Evolutionary conservation across 495 filamentous ascomycete genomes (phyloP), one percentile per base, ranked within the genome.

Genomic region (Lasiosphaeria ovina): DNA sequence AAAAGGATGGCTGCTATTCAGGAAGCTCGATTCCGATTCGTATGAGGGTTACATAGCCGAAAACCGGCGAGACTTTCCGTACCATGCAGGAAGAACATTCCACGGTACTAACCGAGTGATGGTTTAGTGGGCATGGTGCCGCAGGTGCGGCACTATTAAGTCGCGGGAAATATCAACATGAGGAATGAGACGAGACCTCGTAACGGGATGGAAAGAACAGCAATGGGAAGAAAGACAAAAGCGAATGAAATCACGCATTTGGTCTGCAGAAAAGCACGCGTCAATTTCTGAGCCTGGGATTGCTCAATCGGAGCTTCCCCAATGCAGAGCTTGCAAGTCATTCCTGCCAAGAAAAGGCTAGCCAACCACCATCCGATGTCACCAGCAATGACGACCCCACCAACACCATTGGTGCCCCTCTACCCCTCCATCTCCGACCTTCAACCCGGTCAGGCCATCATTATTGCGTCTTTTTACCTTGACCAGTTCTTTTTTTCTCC

Each of bases 341-440:
- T 60, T 62, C 34, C 42, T 57, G 60, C 54, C 47, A 45, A 38
- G 49, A 32, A 32, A 36, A 32, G 35, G 48, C 54, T 65, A 64
- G 59, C 67, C 66, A 68, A 70, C 65, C 62, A 64, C 50, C 63
- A 45, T 35, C 42, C 67, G 65, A 70, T 68, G 70, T 72, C 70
- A 72, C 65, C 44, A n/a, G 31, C n/a, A 11, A 53, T 44, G 10
- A 31, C 53, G 59, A 56, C 66, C 63, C 68, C 64, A 69, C 64
- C 55, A 61, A 24, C 12, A 12, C 57, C 59, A 60, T 52, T 53
- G 49, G 36, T 59, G 55, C 66, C 64, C 67, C 70, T 69, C 65
- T 55, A 69, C 68, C 65, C 67, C 60, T 64, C 67, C 67, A 66
- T 61, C 57, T 61, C 58, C 45, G 48, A 34, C 48, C 51, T 48